phyloP scores from a whole-genome alignment of 805 yeast species.

The Hermanozyma aechmeae region DNA sequence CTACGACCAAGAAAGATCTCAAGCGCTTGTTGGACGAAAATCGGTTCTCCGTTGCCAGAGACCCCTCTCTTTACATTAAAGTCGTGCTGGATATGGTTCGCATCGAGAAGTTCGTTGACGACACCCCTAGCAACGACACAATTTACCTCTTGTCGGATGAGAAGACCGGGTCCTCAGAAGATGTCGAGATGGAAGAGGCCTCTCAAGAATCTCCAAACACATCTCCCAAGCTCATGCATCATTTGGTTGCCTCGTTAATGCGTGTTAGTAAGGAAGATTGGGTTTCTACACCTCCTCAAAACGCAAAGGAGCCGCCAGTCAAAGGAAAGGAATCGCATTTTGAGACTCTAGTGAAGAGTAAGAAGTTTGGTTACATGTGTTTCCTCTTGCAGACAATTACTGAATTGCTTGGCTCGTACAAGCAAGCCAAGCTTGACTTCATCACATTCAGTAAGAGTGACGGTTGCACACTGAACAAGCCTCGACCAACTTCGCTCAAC shows the following conservation, averaged over 20 bases:
- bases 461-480: conserved; percentile 38
- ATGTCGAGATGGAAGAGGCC: conserved; percentile 17
- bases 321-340: conserved; percentile 6
- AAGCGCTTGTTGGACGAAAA: conserved; percentile 39
- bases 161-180: no score
- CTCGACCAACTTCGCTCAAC: conserved; percentile 70
- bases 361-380: conserved; percentile 53
- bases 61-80: conserved; percentile 41
- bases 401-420: conserved; percentile 72
- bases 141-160: conserved; percentile 13
- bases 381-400: conserved; percentile 59
- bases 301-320: neutral
- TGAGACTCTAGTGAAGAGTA: conserved; percentile 32
- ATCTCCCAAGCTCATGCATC: conserved; percentile 39
- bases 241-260: conserved; percentile 60
- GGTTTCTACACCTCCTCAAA: conserved; percentile 15
- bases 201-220: conserved; percentile 2
- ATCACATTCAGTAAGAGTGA: conserved; percentile 63
- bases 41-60: conserved; percentile 37
- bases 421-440: conserved; percentile 73
- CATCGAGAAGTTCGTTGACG: conserved; percentile 35
- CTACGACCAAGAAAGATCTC: conserved; percentile 13
- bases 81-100: conserved; percentile 32
- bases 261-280: conserved; percentile 28
- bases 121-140: conserved; percentile 11